These are phyloP conservation scores for Fusarium dlaminii DNA, from an alignment of 2,329 filamentous ascomycete species.

Conservation along the genomic window DNA sequence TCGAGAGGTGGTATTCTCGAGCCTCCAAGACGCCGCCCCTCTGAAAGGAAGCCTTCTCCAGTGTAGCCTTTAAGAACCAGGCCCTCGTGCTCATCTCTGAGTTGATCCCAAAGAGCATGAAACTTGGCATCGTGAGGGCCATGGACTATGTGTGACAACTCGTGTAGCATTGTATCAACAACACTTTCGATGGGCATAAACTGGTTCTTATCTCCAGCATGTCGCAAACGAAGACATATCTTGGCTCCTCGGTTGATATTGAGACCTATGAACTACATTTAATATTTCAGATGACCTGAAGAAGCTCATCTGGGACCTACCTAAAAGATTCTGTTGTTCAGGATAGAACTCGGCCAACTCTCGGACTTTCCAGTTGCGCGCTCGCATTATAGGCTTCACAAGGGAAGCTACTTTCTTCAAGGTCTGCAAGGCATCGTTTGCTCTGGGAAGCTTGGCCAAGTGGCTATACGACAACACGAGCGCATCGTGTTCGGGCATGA, in stretches of 20 bases:
- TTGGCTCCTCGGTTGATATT: slow-evolving; percentile 81
- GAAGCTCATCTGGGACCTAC: slow-evolving; percentile 61
- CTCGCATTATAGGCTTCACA: slow-evolving; percentile 95
- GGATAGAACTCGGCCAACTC: slow-evolving; percentile 89
- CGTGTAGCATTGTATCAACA: slow-evolving; percentile 92
- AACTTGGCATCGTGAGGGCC: slow-evolving; percentile 87
- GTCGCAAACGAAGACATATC: slow-evolving; percentile 84
- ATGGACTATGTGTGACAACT: slow-evolving; percentile 87
- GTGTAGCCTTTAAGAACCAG: slow-evolving; percentile 85
- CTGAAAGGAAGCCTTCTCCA: slow-evolving; percentile 85
- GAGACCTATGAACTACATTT: slow-evolving; percentile 60
- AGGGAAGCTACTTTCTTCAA: slow-evolving; percentile 85
- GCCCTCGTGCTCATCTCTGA: slow-evolving; percentile 84
- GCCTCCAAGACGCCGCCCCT: slow-evolving; percentile 79
- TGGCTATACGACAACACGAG: slow-evolving; percentile 61
- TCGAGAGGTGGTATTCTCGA: slow-evolving; percentile 73
- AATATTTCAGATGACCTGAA: neutral
- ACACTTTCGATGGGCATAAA: slow-evolving; percentile 85
- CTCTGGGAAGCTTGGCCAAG: slow-evolving; percentile 56
- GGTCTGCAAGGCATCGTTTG: slow-evolving; percentile 63
- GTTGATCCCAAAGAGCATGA: slow-evolving; percentile 86
- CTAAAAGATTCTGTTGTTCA: slow-evolving; percentile 75
- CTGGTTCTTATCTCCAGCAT: slow-evolving; percentile 75
- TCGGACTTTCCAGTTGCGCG: slow-evolving; percentile 80
- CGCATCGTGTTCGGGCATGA: slow-evolving; percentile 50